A percentile compares a stretch with the other conserved stretches of the same genome.
Conservation (phyloP, 2,329 filamentous ascomycete species). For the Aspergillus eucalypticola region DNA sequence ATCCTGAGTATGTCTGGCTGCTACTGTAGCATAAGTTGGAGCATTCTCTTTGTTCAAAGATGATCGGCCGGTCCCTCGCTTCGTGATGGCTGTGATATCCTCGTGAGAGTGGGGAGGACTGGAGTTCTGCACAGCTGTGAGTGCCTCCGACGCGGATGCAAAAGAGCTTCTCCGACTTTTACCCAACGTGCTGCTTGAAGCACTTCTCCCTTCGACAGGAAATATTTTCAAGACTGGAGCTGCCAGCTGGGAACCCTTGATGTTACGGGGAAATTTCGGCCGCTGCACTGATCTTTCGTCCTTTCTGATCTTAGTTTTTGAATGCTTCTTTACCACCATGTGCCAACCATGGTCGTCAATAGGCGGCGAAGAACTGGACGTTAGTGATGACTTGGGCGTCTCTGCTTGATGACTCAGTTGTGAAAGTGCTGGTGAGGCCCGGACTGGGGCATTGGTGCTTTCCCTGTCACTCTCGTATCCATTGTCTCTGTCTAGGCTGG, state of each 20-base stretch:
- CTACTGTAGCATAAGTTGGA: conserved; percentile 38
- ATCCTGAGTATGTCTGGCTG: conserved; percentile 27
- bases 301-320: conserved; percentile 17
- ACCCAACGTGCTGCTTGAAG: conserved; percentile 26
- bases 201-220: conserved; percentile 32
- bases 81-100: conserved; percentile 15
- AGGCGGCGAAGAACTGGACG: conserved; percentile 24
- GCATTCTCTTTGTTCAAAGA: conserved; percentile 28
- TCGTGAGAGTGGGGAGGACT: conserved; percentile 31
- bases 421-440: conserved; percentile 32
- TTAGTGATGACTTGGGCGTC: conserved; percentile 23
- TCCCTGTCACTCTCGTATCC: conserved; percentile 41
- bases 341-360: conserved; percentile 37
- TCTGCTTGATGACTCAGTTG: conserved; percentile 35
- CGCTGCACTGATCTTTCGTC: conserved; percentile 16
- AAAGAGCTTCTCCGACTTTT: conserved; percentile 23
- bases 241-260: conserved; percentile 22
- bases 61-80: conserved; percentile 6
- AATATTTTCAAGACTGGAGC: conserved; percentile 30
- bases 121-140: conserved; percentile 41
- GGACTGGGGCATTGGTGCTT: conserved; percentile 17
- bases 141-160: conserved; percentile 40
- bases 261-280: conserved; percentile 20
- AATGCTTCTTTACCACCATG: conserved; percentile 26
- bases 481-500: conserved; percentile 30